phyloP scores from a whole-genome alignment of 225 moss, liverwort and hornwort genomes.

The Pseudisothecium myosuroides region DNA sequence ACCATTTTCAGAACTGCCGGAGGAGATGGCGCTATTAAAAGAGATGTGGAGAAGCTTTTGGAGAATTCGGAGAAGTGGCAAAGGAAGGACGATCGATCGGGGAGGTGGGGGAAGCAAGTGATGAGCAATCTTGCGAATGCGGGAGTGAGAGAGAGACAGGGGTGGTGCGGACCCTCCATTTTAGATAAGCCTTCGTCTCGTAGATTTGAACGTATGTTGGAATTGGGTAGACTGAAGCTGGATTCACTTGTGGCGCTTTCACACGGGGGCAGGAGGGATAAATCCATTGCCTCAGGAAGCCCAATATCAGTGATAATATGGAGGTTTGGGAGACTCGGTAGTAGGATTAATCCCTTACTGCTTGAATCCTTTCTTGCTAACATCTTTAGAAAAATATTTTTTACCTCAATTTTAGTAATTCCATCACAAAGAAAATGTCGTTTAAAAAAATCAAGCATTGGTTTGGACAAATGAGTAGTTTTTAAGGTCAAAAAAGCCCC shows the following conservation, averaged over 20 bases:
- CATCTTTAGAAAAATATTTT: no score
- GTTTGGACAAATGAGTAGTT: neutral
- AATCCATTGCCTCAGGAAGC: no score
- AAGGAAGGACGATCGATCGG: neutral
- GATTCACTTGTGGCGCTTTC: neutral
- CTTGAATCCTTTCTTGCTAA: neutral
- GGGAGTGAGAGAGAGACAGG: neutral
- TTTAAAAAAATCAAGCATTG: no score
- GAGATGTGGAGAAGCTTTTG: neutral
- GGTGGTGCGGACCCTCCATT: conserved; percentile 8
- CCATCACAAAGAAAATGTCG: neutral
- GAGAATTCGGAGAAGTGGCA: neutral
- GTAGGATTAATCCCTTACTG: neutral
- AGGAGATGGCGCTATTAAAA: neutral
- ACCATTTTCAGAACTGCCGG: neutral
- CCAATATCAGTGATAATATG: neutral
- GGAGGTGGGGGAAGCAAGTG: neutral
- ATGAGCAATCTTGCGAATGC: neutral
- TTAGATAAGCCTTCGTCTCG: neutral
- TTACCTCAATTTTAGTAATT: accelerated
- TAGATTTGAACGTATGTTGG: neutral
- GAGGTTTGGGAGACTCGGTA: no score
- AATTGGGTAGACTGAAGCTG: accelerated
- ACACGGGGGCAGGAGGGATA: no score
- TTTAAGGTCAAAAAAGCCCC: accelerated